Evolutionary conservation across 306 rosid genomes (phyloP).

Genomic region (Begonia masoniana): DNA sequence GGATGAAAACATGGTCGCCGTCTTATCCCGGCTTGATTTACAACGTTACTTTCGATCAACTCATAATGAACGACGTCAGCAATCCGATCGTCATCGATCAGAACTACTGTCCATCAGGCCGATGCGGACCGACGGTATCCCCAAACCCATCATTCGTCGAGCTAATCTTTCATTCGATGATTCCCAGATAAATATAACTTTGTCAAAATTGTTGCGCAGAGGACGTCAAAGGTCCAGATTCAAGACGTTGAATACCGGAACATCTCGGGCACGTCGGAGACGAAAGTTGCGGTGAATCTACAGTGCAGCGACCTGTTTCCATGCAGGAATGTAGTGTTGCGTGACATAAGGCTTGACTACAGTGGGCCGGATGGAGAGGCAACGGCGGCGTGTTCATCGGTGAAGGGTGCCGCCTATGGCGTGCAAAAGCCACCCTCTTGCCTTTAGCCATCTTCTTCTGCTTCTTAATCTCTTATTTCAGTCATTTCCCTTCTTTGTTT

Average conservation of each 20-base stretch:
- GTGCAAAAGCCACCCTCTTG: slow-evolving; percentile 10
- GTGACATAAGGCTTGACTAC: slow-evolving; percentile 1
- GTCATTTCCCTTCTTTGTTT: too few species aligned
- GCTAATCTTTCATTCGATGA: too few species aligned
- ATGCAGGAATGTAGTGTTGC: slow-evolving; percentile 9
- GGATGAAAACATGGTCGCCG: slow-evolving; percentile 24
- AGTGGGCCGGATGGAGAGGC: slow-evolving; percentile 1
- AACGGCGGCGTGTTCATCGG: slow-evolving; percentile 6
- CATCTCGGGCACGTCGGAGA: slow-evolving; percentile 17
- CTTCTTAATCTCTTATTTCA: too few species aligned
- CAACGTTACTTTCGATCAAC: slow-evolving; percentile 7
- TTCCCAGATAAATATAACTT: too few species aligned
- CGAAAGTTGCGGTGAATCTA: slow-evolving; percentile 7
- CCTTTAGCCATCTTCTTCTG: too few species aligned
- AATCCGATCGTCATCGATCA: slow-evolving; percentile 35
- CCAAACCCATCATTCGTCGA: background rate
- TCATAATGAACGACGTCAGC: slow-evolving; percentile 5
- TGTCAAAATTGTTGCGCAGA: too few species aligned
- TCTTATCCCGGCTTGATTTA: slow-evolving; percentile 5
- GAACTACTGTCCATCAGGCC: slow-evolving; percentile 15
- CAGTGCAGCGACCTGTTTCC: slow-evolving; percentile 16
- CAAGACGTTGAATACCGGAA: slow-evolving; percentile 7
- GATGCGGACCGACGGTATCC: slow-evolving; percentile 8
- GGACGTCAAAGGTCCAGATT: slow-evolving; percentile 11
- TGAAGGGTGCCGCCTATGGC: slow-evolving; percentile 11